Conservation (phyloP, 2,329 filamentous ascomycete species). For the Colletotrichum phormii region DNA sequence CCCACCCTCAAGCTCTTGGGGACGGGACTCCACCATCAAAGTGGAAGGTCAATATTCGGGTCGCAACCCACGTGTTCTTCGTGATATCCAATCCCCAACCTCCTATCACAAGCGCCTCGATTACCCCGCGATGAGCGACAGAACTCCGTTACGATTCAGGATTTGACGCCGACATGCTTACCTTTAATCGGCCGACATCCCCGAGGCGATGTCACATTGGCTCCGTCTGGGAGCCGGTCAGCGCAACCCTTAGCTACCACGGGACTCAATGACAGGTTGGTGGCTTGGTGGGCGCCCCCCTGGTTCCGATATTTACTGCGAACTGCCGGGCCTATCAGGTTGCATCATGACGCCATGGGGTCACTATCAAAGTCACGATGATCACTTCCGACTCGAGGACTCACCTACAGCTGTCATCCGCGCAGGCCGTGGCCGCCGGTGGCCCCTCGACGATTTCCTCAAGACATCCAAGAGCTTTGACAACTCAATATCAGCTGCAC, state of each 20-base stretch:
- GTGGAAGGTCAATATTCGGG: conserved; percentile 17
- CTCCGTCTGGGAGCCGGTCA: background rate
- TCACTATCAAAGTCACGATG: background rate
- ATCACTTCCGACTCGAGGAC: conserved; percentile 5
- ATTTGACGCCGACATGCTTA: conserved; percentile 8
- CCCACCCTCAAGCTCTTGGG: background rate
- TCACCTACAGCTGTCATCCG: conserved; percentile 5
- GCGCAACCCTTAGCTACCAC: conserved; percentile 6
- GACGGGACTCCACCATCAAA: conserved; percentile 4
- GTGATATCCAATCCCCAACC: conserved; percentile 1
- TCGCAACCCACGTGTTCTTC: conserved; percentile 21
- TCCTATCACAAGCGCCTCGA: background rate
- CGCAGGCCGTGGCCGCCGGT: background rate
- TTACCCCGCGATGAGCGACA: conserved; percentile 30
- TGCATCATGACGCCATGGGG: conserved; percentile 5
- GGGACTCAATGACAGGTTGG: conserved; percentile 4
- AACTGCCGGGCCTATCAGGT: conserved; percentile 29
- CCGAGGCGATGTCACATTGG: conserved; percentile 19
- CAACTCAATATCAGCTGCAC: background rate
- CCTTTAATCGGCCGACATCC: conserved; percentile 10
- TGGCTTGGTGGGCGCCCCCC: background rate
- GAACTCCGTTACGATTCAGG: background rate
- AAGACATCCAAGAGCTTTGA: background rate
- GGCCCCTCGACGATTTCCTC: background rate
- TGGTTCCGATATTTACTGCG: conserved; percentile 8